Base-by-base conservation (phyloP, 768 basidiomycete species). In the Tricholoma saponaceum region DNA sequence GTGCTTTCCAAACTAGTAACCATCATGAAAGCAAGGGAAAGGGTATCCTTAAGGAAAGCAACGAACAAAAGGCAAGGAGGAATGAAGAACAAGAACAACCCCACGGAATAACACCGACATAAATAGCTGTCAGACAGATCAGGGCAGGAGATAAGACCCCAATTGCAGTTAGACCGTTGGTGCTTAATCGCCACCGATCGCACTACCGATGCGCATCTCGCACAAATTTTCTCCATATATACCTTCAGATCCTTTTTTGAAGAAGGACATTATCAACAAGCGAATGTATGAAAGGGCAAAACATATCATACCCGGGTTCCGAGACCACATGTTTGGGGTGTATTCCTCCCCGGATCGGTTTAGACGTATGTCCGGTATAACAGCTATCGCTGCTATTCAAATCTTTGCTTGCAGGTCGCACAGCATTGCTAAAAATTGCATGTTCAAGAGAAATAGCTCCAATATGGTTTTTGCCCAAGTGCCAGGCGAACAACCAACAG, bases 1-100 rank as follows among this genome's bases (percentile, higher is more conserved):
- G 67, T 63, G 20, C 59, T 60, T 26, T 67, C 60, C 49, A 74
- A 65, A 44, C 69, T 70, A 28, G n/a, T 4, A 30, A 55, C 46
- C 57, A 69, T 67, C 22, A 60, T 58, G 23, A 53, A n/a, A n/a
- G n/a, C n/a, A 55, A 25, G 12, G 20, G 13, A 47, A 26, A 7
- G 46, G 46, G 5, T 47, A 3, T 39, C 37, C 16, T 39, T 35
- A 32, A 23, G 9, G 33, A 50, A 43, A 22, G 30, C 13, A 43
- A 37, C 18, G 23, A 23, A 14, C 28, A 14, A 32, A 18, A 49
- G 53, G 22, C 52, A 22, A 33, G 30, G 47, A 23, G 8, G 39
- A 5, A 49, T 54, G 22, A 22, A 52, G 35, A 49, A 60, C 39
- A 60, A 62, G 53, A 41, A 13, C 37, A 32, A 46, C 23, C 10